Evolutionary conservation across 2,329 filamentous ascomycete genomes (phyloP), one percentile per base, ranked within the genome.

Genomic region (Penicillium sp.): DNA sequence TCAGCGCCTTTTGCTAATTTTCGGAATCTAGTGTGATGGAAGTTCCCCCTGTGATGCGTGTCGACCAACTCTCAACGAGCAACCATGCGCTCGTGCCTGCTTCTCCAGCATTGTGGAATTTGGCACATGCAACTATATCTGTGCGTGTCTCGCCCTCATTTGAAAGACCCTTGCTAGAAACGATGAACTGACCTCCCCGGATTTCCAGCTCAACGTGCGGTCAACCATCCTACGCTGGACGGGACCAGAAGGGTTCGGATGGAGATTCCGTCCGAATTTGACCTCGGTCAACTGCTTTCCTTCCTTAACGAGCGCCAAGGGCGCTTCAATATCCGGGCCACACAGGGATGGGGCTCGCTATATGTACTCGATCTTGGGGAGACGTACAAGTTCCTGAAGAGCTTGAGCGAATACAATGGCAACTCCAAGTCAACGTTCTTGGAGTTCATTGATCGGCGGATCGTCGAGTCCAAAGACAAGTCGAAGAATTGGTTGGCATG

Each of bases 61-160:
- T 48, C 63, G 67, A 9, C 68, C 67, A 13, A 69, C 68, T 5
- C 61, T 71, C 13, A 64, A 70, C 47, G 67, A 71, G 44, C 70
- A 73, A 45, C 70, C 71, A 9, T 74, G 72, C 51, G 68, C 69
- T 6, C 66, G 63, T 28, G 70, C 71, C 27, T 70, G 71, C 49
- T 74, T 74, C 48, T 64, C 69, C 18, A 72, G 66, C 44, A 69
- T 74, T 44, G 67, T 74, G 25, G 67, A 72, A 49, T 69, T 67
- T 36, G 71, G 70, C 36, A 71, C 70, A 4, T 73, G 69, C 57
- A 73, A 74, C 48, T 73, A 72, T 48, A 68, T 74, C 42, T 74
- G 71, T 73, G 64, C 46, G 68, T 37, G 26, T 26, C 26, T 4
- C 9, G 8, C 9, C 2, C n/a, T 41, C 27, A 27, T 47, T 51